Evolutionary conservation across 306 rosid genomes (phyloP), one percentile per base, ranked within the genome.

Genomic region (Vigna mungo): DNA sequence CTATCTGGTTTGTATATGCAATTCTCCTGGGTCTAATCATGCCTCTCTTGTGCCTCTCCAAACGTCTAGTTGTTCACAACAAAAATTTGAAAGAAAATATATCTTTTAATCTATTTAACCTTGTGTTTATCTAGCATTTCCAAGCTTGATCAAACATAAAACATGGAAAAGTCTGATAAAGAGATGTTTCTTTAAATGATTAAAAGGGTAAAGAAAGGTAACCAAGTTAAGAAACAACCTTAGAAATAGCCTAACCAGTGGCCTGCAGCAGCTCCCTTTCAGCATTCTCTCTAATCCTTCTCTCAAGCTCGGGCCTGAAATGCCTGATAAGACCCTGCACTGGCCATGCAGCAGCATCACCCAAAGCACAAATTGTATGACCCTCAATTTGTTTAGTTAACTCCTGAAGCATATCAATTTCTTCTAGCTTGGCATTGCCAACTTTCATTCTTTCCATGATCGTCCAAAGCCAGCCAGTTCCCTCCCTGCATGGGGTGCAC

Each of bases 271-370:
- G 82, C 87, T 92, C 98, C 91, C 86, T 86, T 75, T 95, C 90
- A 20, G 99, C 99, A 51, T 82, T 89, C 82, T 91, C 96, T 76
- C 80, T 91, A 80, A 95, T 95, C 85, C 98, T 92, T 86, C 97
- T 90, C 91, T 95, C 97, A 78, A 95, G 92, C 86, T 95, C 99
- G 2, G 99, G 99, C 86, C 99, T 90, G 84, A 95, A 95, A 84
- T 95, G 97, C 90, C 93, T 86, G 69, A 95, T 95, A 79, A 95
- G 97, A 77, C 99, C 99, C 85, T 95, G 99, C 86, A 95, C 99
- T 8, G 99, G 99, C 99, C 99, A 95, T 59, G 99, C 99, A 70
- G 99, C 99, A 84, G 99, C 99, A 78, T 92, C 99, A 44, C 99
- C 99, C 83, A 95, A 82, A 56, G 99, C 99, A 69, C 97, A 92